These are phyloP conservation scores for Pythium myriotylum DNA, from an alignment of 352 stramenopile species.

Conservation along the genomic window DNA sequence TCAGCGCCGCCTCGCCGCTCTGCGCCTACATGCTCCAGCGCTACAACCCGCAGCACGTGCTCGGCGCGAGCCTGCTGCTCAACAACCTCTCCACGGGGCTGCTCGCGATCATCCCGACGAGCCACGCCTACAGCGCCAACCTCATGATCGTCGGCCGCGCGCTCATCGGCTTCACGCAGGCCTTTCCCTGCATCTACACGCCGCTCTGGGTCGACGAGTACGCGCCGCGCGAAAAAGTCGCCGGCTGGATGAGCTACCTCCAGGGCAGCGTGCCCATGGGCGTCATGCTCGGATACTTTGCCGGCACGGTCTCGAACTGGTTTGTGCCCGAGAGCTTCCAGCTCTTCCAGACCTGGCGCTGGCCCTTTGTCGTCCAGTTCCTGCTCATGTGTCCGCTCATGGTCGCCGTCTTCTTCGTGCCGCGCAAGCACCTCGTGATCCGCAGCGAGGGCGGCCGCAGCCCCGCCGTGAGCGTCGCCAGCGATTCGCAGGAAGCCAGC, in stretches of 20 bases:
- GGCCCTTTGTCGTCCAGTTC: constrained; percentile 87
- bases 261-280: constrained; percentile 83
- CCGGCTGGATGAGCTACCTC: constrained; percentile 85
- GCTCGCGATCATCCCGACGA: constrained; percentile 72
- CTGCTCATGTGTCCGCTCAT: constrained; percentile 72
- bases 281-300: constrained; percentile 87
- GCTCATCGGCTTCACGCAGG: constrained; percentile 83
- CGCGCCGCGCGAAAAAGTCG: constrained; percentile 70
- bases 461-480: constrained; percentile 42
- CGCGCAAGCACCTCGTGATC: constrained; percentile 75
- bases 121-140: constrained; percentile 64
- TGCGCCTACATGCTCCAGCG: constrained; percentile 74
- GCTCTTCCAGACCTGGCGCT: constrained; percentile 77
- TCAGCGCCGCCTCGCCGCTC: constrained; percentile 77
- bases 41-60: constrained; percentile 64
- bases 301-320: constrained; percentile 82
- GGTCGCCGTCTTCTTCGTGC: constrained; percentile 80
- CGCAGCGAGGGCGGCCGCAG: constrained; percentile 55
- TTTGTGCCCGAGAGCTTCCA: constrained; percentile 68
- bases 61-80: constrained; percentile 69
- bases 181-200: constrained; percentile 84
- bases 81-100: constrained; percentile 80
- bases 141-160: constrained; percentile 72
- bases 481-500: constrained; percentile 50
- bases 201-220: constrained; percentile 88